Evolutionary conservation across 805 yeast genomes (phyloP).

Genomic region (Torulaspora gathmanii): DNA sequence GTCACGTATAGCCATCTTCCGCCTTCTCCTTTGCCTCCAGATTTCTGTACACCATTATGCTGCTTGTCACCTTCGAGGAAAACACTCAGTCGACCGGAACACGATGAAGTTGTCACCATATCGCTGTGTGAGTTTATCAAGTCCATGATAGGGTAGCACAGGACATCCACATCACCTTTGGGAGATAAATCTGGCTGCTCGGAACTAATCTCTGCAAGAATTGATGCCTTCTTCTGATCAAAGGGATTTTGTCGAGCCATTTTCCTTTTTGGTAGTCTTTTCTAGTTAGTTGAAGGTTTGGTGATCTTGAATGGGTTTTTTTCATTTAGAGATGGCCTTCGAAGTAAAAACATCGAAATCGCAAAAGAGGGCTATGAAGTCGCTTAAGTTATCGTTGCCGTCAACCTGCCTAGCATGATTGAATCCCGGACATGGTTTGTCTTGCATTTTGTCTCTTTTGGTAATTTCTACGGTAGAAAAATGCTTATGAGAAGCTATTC

Average conservation of each 20-base stretch:
- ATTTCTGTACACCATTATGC: slow-evolving; percentile 34
- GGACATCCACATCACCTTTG: slow-evolving; percentile 76
- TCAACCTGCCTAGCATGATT: not conserved
- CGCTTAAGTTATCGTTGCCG: not conserved
- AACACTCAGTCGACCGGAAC: slow-evolving; percentile 82
- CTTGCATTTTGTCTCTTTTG: no score
- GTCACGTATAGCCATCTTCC: slow-evolving; percentile 82
- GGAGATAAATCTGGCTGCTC: slow-evolving; percentile 67
- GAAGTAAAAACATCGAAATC: not conserved
- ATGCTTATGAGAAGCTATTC: no score
- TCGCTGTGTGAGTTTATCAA: slow-evolving; percentile 57
- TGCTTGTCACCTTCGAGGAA: slow-evolving; percentile 68
- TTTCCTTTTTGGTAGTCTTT: not conserved
- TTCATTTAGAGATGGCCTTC: not conserved
- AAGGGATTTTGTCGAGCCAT: slow-evolving; percentile 45
- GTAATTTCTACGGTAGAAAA: no score
- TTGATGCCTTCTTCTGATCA: slow-evolving; percentile 57
- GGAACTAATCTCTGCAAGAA: slow-evolving; percentile 48
- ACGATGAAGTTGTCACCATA: slow-evolving; percentile 82
- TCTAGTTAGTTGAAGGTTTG: not conserved
- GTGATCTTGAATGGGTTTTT: not conserved
- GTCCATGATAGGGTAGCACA: slow-evolving; percentile 66
- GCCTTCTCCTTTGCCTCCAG: slow-evolving; percentile 82
- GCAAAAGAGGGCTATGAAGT: not conserved
- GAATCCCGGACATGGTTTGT: no score